Conservation (phyloP, 148 eudicot genomes). For the Rhododendron williamsianum region DNA sequence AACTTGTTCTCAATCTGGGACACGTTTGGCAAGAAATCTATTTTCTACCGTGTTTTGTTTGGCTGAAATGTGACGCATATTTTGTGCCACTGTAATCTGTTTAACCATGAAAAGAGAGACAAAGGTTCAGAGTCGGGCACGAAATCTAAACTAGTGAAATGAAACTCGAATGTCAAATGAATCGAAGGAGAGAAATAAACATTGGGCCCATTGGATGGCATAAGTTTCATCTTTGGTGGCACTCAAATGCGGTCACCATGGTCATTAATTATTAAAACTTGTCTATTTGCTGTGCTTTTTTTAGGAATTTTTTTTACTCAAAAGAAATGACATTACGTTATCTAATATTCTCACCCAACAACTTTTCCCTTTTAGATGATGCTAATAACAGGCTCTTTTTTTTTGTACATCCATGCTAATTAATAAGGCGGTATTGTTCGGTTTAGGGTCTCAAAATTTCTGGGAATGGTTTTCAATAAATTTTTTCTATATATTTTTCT, state of each 20-base stretch:
- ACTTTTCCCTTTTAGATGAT: neutral
- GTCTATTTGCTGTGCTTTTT: neutral
- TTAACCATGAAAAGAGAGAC: neutral
- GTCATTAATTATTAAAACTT: neutral
- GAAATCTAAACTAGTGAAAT: neutral
- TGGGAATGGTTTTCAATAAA: no score
- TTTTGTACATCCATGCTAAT: neutral
- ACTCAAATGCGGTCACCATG: neutral
- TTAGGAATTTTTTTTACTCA: neutral
- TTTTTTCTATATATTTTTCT: no score
- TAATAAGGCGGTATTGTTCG: neutral
- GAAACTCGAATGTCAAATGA: neutral
- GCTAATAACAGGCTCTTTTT: neutral
- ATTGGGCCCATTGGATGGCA: neutral
- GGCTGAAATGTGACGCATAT: neutral
- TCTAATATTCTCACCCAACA: neutral
- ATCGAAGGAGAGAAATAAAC: neutral
- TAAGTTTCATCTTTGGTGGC: neutral
- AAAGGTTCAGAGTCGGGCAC: neutral
- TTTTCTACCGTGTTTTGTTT: neutral
- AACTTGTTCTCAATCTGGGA: neutral
- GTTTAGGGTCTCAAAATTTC: no score
- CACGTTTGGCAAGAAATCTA: neutral
- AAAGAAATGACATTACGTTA: no score
- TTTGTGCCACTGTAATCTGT: neutral